Conservation (phyloP, 2,329 filamentous ascomycete species). For the Phoma herbarum region DNA sequence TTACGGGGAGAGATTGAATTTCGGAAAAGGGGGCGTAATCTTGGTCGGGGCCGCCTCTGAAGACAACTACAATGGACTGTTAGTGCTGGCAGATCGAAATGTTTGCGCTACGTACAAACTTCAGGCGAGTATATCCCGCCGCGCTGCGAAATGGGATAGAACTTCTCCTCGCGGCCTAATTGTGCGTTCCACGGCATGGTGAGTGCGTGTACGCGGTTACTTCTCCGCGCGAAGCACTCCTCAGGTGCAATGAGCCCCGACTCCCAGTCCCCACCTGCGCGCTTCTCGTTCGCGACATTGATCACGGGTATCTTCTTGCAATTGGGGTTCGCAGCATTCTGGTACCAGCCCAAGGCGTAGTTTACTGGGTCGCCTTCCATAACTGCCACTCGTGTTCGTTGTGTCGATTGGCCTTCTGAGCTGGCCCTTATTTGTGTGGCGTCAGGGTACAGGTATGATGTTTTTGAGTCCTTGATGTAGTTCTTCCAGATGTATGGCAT, state of each 20-base stretch:
- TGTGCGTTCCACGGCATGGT: slow-evolving; percentile 63
- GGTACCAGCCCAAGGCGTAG: slow-evolving; percentile 68
- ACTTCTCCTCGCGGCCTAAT: slow-evolving; percentile 51
- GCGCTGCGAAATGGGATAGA: slow-evolving; percentile 76
- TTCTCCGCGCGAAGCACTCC: slow-evolving; percentile 77
- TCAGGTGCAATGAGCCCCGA: slow-evolving; percentile 70
- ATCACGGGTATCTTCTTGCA: slow-evolving; percentile 68
- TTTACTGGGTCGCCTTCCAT: slow-evolving; percentile 58
- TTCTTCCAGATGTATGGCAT: slow-evolving; percentile 70
- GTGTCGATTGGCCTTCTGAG: slow-evolving; percentile 56
- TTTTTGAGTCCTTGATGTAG: slow-evolving; percentile 63
- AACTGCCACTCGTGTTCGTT: slow-evolving; percentile 55
- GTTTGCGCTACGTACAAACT: slow-evolving; percentile 62
- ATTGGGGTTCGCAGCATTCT: slow-evolving; percentile 37
- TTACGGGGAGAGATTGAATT: slow-evolving; percentile 70
- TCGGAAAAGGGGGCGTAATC: slow-evolving; percentile 51
- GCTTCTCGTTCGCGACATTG: slow-evolving; percentile 78
- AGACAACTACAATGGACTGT: slow-evolving; percentile 64
- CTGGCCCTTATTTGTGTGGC: slow-evolving; percentile 52
- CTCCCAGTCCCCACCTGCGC: slow-evolving; percentile 81
- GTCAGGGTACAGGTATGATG: slow-evolving; percentile 66
- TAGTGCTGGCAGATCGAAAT: not conserved
- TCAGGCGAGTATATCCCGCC: slow-evolving; percentile 75
- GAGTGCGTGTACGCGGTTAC: slow-evolving; percentile 75
- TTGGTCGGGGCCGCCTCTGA: slow-evolving; percentile 69